phyloP scores from a whole-genome alignment of 805 yeast genomes.

The Wickerhamiella occidentalis region DNA sequence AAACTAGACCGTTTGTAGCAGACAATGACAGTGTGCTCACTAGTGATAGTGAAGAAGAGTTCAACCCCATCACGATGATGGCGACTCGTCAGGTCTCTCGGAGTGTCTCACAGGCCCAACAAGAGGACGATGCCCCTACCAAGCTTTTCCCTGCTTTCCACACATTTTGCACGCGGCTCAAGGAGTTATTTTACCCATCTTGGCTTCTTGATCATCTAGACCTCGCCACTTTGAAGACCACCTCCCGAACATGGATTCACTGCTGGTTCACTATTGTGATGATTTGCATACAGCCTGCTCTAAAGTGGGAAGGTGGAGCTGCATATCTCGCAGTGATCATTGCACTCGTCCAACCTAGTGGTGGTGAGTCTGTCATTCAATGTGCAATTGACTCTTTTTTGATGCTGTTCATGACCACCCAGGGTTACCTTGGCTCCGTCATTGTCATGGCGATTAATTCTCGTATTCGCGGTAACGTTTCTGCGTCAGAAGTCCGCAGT shows the following conservation, averaged over 20 bases:
- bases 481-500: slow-evolving; percentile 11
- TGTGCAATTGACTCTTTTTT: slow-evolving; percentile 17
- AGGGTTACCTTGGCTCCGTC: slow-evolving; percentile 18
- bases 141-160: not conserved
- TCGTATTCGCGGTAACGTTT: slow-evolving; percentile 20
- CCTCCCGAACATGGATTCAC: slow-evolving; percentile 23
- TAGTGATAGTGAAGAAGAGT: not conserved
- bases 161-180: not conserved
- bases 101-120: not conserved
- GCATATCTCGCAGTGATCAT: slow-evolving; percentile 21
- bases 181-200: slow-evolving; percentile 13
- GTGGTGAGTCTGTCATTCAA: slow-evolving; percentile 21
- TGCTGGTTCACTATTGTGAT: slow-evolving; percentile 22
- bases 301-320: slow-evolving; percentile 23
- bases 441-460: slow-evolving; percentile 22
- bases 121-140: not conserved
- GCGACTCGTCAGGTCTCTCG: slow-evolving; percentile 5
- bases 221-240: slow-evolving; percentile 16
- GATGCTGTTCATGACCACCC: slow-evolving; percentile 13
- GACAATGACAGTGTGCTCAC: not conserved
- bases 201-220: slow-evolving; percentile 23
- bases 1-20: not conserved
- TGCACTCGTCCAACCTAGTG: slow-evolving; percentile 21
- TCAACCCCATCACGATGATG: slow-evolving; percentile 5
- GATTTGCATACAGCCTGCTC: slow-evolving; percentile 15